Evolutionary conservation across 208 protist genomes (phyloP), one percentile per base, ranked within the genome.

Genomic region (Crithidia brevicula): DNA sequence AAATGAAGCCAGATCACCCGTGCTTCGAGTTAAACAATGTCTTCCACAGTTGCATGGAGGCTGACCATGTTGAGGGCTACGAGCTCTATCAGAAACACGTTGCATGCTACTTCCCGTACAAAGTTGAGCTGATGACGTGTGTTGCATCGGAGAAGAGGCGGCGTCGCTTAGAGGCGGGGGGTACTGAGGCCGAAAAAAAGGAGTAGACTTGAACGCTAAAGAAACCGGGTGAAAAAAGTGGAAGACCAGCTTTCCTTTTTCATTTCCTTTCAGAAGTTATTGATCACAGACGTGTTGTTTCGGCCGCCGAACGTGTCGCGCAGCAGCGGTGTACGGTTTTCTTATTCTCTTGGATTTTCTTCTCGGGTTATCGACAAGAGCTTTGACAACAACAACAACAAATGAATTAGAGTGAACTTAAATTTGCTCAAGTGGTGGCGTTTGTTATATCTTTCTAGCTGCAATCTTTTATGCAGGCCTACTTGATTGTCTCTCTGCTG

Each of bases 41-140:
- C 25, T 93, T 96, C 45, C 86, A 83, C 68, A 56, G 82, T 7
- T 96, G 91, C 60, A 94, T 94, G 88, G 81, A 82, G 52, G 78
- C 80, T 8, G 85, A 94, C 33, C 79, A 94, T 28, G 77, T 94
- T 15, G 81, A 92, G 40, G 88, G 82, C 6, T 91, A 89, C 69
- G 88, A 94, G 52, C 60, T 92, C 23, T 85, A 96, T 60, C 83
- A 92, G 69, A 96, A 94, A 59, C 91, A 96, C 65, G 85, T 92
- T 18, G 81, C 82, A 3, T 96, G 91, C 72, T 96, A 88, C 60
- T 89, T 83, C 61, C 91, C 91, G 25, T 89, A 91, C 66, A 96
- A 96, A 52, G 74, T 83, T 15, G 85, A 96, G 33, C 47, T 96
- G 47, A 96, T 96, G 91, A 96, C 93, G 72, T 96, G 91, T 66